phyloP scores from a whole-genome alignment of 495 filamentous ascomycete genomes.

The Talaromyces trachyspermus region DNA sequence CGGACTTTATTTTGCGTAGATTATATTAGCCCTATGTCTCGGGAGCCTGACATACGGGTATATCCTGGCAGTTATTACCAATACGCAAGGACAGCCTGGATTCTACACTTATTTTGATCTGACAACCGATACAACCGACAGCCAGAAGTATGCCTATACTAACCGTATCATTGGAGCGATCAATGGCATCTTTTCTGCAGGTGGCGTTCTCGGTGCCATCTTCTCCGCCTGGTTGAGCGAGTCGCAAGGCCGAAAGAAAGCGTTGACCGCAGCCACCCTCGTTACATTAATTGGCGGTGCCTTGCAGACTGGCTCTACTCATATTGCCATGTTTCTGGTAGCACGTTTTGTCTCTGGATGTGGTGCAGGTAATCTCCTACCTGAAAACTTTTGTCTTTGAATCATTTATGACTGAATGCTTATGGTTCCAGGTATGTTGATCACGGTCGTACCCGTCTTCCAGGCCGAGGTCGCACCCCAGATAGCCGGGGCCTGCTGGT shows the following conservation, averaged over 20 bases:
- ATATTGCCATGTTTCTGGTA: constrained; percentile 26
- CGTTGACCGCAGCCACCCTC: background rate
- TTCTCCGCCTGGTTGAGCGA: constrained; percentile 6
- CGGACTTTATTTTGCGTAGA: background rate
- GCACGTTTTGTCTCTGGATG: constrained; percentile 24
- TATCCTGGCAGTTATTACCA: constrained; percentile 4
- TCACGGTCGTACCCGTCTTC: constrained; percentile 26
- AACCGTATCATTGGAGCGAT: constrained; percentile 5
- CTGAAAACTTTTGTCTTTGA: constrained; percentile 1
- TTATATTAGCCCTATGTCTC: constrained; percentile 1
- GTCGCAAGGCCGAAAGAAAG: background rate
- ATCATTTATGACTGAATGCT: constrained; percentile 1
- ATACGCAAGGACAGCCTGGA: constrained; percentile 6
- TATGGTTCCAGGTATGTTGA: constrained; percentile 7
- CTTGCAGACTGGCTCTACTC: constrained; percentile 41
- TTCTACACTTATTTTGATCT: constrained; percentile 6
- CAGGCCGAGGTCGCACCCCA: constrained; percentile 31
- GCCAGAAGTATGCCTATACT: constrained; percentile 1
- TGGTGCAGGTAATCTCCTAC: constrained; percentile 17
- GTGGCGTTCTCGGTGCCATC: constrained; percentile 1
- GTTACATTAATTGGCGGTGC: constrained; percentile 36
- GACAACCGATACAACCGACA: constrained; percentile 2
- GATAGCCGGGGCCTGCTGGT: constrained; percentile 8
- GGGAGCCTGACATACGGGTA: constrained; percentile 2
- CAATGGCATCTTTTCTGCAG: constrained; percentile 6